phyloP scores from a whole-genome alignment of 208 protist species.

The Hexamita inflata region DNA sequence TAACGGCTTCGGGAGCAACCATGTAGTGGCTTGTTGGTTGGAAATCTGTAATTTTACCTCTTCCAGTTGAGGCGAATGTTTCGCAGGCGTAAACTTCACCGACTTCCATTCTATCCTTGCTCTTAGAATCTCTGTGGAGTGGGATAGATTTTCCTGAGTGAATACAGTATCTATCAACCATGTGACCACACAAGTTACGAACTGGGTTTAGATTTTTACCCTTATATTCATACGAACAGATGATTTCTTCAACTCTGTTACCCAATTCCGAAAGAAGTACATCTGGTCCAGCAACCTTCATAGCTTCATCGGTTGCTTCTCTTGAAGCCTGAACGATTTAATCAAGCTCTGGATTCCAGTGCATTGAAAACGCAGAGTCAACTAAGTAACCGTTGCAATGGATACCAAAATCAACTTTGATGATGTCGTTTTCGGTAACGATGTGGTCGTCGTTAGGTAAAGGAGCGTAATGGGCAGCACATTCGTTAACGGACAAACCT shows the following conservation, averaged over 20 bases:
- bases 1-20: constrained; percentile 18
- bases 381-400: constrained; percentile 82
- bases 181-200: constrained; percentile 93
- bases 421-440: constrained; percentile 75
- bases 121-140: constrained; percentile 72
- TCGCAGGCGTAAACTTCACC: constrained; percentile 97
- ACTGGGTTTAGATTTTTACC: constrained; percentile 71
- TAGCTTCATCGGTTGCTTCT: constrained; percentile 89
- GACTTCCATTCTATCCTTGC: constrained; percentile 48
- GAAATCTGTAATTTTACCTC: constrained; percentile 41
- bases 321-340: constrained; percentile 74
- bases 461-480: constrained; percentile 88
- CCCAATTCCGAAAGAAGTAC: constrained; percentile 35
- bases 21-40: constrained; percentile 39
- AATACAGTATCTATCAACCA: constrained; percentile 50
- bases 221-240: constrained; percentile 50
- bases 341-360: constrained; percentile 83
- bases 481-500: constrained; percentile 76
- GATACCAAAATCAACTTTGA: constrained; percentile 88
- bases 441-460: constrained; percentile 80
- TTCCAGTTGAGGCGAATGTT: constrained; percentile 94
- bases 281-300: constrained; percentile 54
- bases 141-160: constrained; percentile 98
- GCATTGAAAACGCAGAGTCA: constrained; percentile 86
- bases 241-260: constrained; percentile 49